phyloP scores from a whole-genome alignment of 2,329 filamentous ascomycete genomes.

The Didymellaceae sp. region DNA sequence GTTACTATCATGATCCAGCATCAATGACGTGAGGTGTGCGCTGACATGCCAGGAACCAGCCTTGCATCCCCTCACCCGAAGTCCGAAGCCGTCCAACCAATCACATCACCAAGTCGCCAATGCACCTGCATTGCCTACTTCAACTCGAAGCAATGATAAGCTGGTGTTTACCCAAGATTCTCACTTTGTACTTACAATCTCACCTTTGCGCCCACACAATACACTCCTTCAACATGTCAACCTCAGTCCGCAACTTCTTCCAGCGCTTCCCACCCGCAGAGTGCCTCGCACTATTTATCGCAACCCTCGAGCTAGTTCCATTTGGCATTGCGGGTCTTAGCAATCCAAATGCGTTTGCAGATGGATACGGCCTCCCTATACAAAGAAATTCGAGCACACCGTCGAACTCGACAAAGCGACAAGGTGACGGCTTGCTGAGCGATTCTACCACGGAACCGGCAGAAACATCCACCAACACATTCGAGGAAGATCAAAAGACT shows the following conservation, averaged over 20 bases:
- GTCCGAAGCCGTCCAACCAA: conserved; percentile 12
- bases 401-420: conserved; percentile 6
- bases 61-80: conserved; percentile 18
- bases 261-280: conserved; percentile 30
- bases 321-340: conserved; percentile 31
- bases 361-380: conserved; percentile 27
- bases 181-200: background rate
- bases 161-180: background rate
- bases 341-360: conserved; percentile 24
- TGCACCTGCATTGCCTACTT: background rate
- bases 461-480: background rate
- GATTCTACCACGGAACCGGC: conserved; percentile 2
- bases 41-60: background rate
- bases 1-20: background rate
- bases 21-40: conserved; percentile 4
- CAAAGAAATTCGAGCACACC: conserved; percentile 2
- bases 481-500: conserved; percentile 24
- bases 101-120: background rate
- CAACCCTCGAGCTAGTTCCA: conserved; percentile 29
- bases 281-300: conserved; percentile 33
- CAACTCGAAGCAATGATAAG: background rate
- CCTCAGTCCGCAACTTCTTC: conserved; percentile 25
- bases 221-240: conserved; percentile 23
- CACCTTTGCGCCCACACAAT: background rate
- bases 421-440: background rate